These are phyloP conservation scores for Aurinia saxatilis DNA, from an alignment of 345 rosid species.

Conservation along the genomic window DNA sequence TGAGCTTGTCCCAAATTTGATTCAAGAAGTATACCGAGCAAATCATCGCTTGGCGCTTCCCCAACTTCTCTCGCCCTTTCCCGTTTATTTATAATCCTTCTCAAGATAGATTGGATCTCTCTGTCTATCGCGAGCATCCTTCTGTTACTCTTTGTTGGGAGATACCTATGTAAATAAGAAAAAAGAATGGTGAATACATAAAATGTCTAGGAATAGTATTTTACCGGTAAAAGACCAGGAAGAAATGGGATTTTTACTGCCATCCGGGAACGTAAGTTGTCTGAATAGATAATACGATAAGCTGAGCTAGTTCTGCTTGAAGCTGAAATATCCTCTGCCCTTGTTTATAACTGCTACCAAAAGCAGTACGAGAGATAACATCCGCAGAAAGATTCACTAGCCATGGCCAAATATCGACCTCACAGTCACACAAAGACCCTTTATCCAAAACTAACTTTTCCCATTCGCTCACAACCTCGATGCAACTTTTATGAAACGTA, in stretches of 20 bases:
- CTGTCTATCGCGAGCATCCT: constrained; percentile 18
- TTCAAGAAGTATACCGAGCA: constrained; percentile 37
- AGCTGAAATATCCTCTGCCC: constrained; percentile 57
- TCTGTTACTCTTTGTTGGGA: constrained; percentile 27
- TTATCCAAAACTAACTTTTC: constrained; percentile 9
- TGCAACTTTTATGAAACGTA: constrained; percentile 29
- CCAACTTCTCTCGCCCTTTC: constrained; percentile 27
- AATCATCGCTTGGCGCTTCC: constrained; percentile 26
- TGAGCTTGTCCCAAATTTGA: constrained; percentile 9
- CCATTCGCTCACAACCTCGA: constrained; percentile 27
- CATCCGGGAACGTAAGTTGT: constrained; percentile 48
- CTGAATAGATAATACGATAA: constrained; percentile 18
- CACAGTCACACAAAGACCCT: constrained; percentile 24
- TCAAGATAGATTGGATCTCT: constrained; percentile 18
- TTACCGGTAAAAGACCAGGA: background rate
- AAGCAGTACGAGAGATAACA: constrained; percentile 44
- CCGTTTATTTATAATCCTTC: constrained; percentile 23
- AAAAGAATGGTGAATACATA: background rate
- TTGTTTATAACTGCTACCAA: constrained; percentile 67
- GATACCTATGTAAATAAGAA: background rate
- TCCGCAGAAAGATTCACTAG: constrained; percentile 33
- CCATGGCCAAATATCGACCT: constrained; percentile 34
- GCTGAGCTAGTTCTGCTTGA: constrained; percentile 30
- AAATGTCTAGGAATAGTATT: background rate
- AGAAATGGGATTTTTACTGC: constrained; percentile 30